A percentile compares a stretch with the other conserved stretches of the same genome.
These are phyloP conservation scores for Coprinellus aureogranulatus DNA, from an alignment of 768 basidiomycete genomes.

Conservation along the genomic window DNA sequence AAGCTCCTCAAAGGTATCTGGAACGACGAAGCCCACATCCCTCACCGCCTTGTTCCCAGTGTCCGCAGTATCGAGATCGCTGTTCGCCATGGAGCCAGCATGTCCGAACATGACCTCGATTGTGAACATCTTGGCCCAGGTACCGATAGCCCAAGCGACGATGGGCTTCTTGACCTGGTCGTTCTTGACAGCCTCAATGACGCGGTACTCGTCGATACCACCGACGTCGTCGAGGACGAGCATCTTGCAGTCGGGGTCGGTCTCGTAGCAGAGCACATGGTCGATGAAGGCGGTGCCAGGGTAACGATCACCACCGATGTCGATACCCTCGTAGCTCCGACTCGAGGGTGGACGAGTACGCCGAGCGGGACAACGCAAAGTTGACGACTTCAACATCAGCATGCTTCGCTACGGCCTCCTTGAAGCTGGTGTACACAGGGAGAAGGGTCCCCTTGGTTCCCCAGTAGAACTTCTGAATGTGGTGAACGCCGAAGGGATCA, in stretches of 20 bases:
- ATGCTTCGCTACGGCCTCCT: slow-evolving; percentile 92
- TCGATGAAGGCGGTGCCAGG: slow-evolving; percentile 99
- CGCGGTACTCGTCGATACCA: slow-evolving; percentile 98
- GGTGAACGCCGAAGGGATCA: slow-evolving; percentile 98
- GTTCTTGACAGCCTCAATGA: slow-evolving; percentile 93
- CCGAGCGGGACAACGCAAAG: slow-evolving; percentile 92
- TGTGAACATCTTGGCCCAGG: slow-evolving; percentile 99
- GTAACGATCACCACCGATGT: slow-evolving; percentile 99
- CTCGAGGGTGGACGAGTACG: slow-evolving; percentile 93
- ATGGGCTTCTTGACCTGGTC: slow-evolving; percentile 97
- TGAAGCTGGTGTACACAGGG: slow-evolving; percentile 91
- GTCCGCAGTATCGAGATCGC: slow-evolving; percentile 95
- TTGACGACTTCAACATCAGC: slow-evolving; percentile 97
- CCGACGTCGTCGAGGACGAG: slow-evolving; percentile 99
- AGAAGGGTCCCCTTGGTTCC: slow-evolving; percentile 98
- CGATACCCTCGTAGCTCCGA: slow-evolving; percentile 99
- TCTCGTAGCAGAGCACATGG: slow-evolving; percentile 96
- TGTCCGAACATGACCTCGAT: slow-evolving; percentile 99
- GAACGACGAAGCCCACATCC: slow-evolving; percentile 93
- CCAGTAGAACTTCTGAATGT: slow-evolving; percentile 99
- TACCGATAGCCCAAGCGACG: slow-evolving; percentile 99
- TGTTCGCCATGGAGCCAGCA: slow-evolving; percentile 97
- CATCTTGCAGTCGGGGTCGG: slow-evolving; percentile 97
- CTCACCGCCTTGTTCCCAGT: slow-evolving; percentile 97
- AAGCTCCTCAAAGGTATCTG: slow-evolving; percentile 96